Conservation (phyloP, 176 grass and related monocot species). For the Poa pratensis region DNA sequence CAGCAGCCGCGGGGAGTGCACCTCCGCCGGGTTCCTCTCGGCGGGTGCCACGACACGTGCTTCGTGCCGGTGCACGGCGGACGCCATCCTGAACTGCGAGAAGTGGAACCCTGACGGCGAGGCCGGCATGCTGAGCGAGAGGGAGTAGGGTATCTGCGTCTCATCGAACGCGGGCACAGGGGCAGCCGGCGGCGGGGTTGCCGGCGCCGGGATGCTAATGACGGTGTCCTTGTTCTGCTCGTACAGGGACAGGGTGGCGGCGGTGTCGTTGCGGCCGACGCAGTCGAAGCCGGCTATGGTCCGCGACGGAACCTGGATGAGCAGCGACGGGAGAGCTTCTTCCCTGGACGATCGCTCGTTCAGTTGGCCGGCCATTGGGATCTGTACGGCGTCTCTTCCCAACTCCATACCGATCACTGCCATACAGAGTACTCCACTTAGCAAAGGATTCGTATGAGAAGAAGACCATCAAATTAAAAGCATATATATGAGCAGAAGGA, state of each 20-base stretch:
- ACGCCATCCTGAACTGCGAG: constrained; percentile 42
- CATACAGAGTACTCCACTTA: neutral
- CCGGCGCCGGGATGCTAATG: constrained; percentile 48
- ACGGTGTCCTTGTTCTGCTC: constrained; percentile 44
- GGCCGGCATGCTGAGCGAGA: constrained; percentile 67
- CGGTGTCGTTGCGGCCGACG: constrained; percentile 10
- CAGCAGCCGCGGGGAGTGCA: constrained; percentile 32
- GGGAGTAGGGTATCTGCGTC: constrained; percentile 34
- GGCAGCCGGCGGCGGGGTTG: neutral
- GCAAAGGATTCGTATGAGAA: no score
- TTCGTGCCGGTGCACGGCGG: constrained; percentile 9
- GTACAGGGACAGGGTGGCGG: neutral
- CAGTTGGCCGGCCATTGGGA: constrained; percentile 19
- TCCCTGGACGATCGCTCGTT: neutral
- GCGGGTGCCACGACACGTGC: constrained; percentile 12
- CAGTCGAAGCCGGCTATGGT: constrained; percentile 56
- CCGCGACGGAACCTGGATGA: constrained; percentile 45
- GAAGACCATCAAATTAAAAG: no score
- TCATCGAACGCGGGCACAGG: neutral
- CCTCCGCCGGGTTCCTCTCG: neutral
- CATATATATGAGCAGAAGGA: neutral
- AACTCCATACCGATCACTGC: constrained; percentile 47
- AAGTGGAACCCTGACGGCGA: constrained; percentile 80
- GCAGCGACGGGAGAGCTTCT: constrained; percentile 27
- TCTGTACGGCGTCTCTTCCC: constrained; percentile 20